Percentiles rank a stretch among this genome's conserved stretches.
phyloP scores from a whole-genome alignment of 805 yeast genomes.

The Candida verbasci region DNA sequence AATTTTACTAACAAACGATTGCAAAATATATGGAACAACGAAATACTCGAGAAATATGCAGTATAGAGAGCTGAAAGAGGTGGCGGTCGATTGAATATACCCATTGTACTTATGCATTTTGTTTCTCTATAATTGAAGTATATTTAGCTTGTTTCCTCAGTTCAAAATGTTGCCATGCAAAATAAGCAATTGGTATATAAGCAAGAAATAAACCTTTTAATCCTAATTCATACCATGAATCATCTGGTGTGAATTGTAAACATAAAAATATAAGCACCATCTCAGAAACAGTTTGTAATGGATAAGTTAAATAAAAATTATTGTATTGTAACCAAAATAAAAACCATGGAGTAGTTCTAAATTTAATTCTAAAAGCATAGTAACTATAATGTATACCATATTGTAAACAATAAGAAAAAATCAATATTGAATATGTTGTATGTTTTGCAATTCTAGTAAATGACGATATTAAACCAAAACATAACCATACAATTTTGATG shows the following conservation, averaged over 20 bases:
- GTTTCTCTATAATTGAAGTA: constrained; percentile 16
- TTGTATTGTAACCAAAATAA: constrained; percentile 35
- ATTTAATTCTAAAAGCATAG: constrained; percentile 31
- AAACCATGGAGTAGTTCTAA: constrained; percentile 30
- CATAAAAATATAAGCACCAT: constrained; percentile 32
- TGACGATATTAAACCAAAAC: constrained; percentile 39
- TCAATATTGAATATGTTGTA: constrained; percentile 35
- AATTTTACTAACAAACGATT: too few species aligned
- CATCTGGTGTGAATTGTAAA: constrained; percentile 25
- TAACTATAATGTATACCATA: constrained; percentile 30
- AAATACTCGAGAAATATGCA: too few species aligned
- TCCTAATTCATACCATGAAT: constrained; percentile 20
- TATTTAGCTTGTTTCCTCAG: constrained; percentile 17
- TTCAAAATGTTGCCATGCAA: constrained; percentile 28
- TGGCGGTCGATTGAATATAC: too few species aligned
- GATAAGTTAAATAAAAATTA: constrained; percentile 31
- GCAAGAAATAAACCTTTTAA: constrained; percentile 22
- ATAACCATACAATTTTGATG: constrained; percentile 31
- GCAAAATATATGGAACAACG: too few species aligned
- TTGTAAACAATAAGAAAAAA: constrained; percentile 32
- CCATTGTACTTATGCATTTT: constrained; percentile 9
- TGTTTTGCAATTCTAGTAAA: constrained; percentile 41
- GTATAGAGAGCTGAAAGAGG: too few species aligned
- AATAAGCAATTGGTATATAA: constrained; percentile 35
- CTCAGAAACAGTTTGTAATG: constrained; percentile 29